Evolutionary conservation across 2,329 filamentous ascomycete genomes (phyloP).

Genomic region (Byssothecium circinans): DNA sequence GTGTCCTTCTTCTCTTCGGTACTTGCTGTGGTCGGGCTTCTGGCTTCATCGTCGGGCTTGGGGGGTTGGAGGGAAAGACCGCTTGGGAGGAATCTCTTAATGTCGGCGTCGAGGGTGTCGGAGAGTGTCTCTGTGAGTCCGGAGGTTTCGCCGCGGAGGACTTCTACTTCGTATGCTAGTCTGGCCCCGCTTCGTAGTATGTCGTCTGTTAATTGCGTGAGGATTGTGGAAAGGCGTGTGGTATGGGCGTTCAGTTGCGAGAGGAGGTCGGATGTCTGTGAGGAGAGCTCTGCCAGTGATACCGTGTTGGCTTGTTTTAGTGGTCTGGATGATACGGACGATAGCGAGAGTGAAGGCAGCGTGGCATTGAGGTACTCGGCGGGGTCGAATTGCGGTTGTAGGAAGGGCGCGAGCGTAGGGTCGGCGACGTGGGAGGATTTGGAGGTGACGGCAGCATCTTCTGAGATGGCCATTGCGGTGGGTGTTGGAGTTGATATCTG

Average conservation of each 20-base stretch:
- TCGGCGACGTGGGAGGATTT: conserved; percentile 65
- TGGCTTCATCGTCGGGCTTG: conserved; percentile 4
- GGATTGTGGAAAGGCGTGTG: conserved; percentile 73
- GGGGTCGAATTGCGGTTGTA: conserved; percentile 76
- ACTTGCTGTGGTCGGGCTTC: conserved; percentile 6
- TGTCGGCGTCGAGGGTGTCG: conserved; percentile 70
- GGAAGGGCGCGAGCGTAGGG: conserved; percentile 72
- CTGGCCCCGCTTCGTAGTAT: conserved; percentile 87
- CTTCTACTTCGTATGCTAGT: conserved; percentile 90
- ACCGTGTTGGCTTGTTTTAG: conserved; percentile 49
- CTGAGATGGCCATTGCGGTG: conserved; percentile 30
- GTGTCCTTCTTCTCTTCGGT: conserved; percentile 1
- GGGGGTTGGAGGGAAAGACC: conserved; percentile 29
- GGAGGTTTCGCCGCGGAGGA: conserved; percentile 83
- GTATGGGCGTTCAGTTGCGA: conserved; percentile 89
- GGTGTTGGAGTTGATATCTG: too few relatives aligned
- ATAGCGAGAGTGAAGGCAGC: conserved; percentile 67
- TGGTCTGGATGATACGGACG: conserved; percentile 46
- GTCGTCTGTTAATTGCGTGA: conserved; percentile 91
- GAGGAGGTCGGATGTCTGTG: conserved; percentile 79
- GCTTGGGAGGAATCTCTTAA: conserved; percentile 69
- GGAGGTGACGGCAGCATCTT: too few relatives aligned
- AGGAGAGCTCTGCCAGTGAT: conserved; percentile 73
- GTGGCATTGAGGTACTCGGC: conserved; percentile 81
- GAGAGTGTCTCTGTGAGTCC: conserved; percentile 77